These are phyloP conservation scores for Leucocoprinus birnbaumii DNA, from an alignment of 768 basidiomycete species.

Conservation along the genomic window DNA sequence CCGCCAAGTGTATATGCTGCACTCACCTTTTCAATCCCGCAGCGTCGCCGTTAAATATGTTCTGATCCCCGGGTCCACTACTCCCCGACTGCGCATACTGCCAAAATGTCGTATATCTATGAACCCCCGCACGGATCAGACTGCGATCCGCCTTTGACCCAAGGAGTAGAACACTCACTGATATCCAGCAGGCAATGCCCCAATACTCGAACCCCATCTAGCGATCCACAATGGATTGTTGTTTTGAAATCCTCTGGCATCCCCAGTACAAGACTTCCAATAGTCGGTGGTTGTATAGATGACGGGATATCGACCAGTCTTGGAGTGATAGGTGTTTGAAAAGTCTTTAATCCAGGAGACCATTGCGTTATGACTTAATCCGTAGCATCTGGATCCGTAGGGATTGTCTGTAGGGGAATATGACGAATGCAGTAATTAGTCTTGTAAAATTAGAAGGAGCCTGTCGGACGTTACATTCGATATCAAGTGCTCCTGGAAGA, in stretches of 20 bases:
- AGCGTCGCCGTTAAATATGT: constrained; percentile 49
- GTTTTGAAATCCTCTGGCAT: constrained; percentile 45
- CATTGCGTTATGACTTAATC: constrained; percentile 49
- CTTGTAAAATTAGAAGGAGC: constrained; percentile 17
- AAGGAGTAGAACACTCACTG: constrained; percentile 22
- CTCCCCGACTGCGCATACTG: constrained; percentile 41
- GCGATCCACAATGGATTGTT: constrained; percentile 66
- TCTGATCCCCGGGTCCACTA: constrained; percentile 48
- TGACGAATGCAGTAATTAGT: constrained; percentile 43
- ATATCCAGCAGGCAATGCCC: constrained; percentile 61
- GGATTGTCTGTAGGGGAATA: too few relatives aligned
- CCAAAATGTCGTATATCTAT: constrained; percentile 54
- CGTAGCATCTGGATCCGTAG: constrained; percentile 47
- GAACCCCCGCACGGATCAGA: too few relatives aligned
- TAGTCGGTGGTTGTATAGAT: constrained; percentile 60
- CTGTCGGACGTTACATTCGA: constrained; percentile 44
- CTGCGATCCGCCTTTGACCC: too few relatives aligned
- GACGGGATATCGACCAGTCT: constrained; percentile 38
- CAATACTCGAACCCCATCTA: constrained; percentile 42
- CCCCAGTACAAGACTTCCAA: constrained; percentile 68
- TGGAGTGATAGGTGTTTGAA: constrained; percentile 52
- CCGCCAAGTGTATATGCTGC: too few relatives aligned
- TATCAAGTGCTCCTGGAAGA: constrained; percentile 62
- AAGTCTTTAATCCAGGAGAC: constrained; percentile 62
- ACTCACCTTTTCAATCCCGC: constrained; percentile 10